These are phyloP conservation scores for Lomentospora prolificans DNA, from an alignment of 2,329 filamentous ascomycete species.

Conservation along the genomic window DNA sequence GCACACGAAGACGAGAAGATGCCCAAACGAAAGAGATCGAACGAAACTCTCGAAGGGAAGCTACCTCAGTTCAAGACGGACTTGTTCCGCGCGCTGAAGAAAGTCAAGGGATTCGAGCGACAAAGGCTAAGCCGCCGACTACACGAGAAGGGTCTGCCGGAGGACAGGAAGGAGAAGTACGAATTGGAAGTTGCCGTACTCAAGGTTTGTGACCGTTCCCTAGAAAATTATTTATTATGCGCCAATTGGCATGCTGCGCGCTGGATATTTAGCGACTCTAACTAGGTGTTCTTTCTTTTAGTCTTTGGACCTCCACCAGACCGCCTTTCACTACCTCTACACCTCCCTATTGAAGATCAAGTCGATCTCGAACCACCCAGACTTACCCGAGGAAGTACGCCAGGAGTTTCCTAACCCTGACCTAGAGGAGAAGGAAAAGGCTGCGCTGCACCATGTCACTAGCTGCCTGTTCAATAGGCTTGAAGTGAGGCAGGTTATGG, in stretches of 20 bases:
- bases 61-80: slow-evolving; percentile 48
- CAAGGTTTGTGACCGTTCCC: slow-evolving; percentile 29
- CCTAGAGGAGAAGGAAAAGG: slow-evolving; percentile 40
- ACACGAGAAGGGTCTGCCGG: slow-evolving; percentile 32
- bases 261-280: not conserved
- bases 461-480: slow-evolving; percentile 45
- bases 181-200: slow-evolving; percentile 49
- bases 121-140: slow-evolving; percentile 61
- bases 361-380: slow-evolving; percentile 37
- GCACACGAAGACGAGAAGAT: slow-evolving; percentile 22
- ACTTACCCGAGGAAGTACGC: slow-evolving; percentile 38
- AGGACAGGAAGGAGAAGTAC: slow-evolving; percentile 47
- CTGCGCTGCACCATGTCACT: slow-evolving; percentile 48
- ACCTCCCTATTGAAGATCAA: slow-evolving; percentile 45
- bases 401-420: slow-evolving; percentile 37
- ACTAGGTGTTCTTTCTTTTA: slow-evolving; percentile 16
- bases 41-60: slow-evolving; percentile 35
- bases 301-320: slow-evolving; percentile 48
- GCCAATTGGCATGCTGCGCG: not conserved
- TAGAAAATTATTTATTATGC: not conserved
- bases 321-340: slow-evolving; percentile 45
- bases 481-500: slow-evolving; percentile 38
- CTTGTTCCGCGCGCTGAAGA: slow-evolving; percentile 58
- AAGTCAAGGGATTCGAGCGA: slow-evolving; percentile 65
- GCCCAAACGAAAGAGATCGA: slow-evolving; percentile 48